These are phyloP conservation scores for Fraxinus greggii DNA, from an alignment of 305 asterid species.

Conservation along the genomic window DNA sequence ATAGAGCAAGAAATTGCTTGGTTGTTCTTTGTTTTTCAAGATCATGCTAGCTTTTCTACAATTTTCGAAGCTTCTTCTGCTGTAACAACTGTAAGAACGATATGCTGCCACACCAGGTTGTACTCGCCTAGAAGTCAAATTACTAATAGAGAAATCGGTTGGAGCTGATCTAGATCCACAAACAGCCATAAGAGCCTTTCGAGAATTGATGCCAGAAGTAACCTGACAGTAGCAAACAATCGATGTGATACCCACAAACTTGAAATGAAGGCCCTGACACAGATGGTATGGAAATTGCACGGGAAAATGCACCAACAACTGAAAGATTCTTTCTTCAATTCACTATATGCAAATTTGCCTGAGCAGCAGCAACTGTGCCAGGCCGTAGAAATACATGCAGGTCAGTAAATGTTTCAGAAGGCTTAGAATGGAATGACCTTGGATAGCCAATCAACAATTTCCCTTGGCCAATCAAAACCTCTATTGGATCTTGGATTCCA, in stretches of 20 bases:
- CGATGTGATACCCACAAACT: constrained; percentile 64
- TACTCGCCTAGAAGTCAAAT: constrained; percentile 32
- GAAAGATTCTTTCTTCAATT: constrained; percentile 56
- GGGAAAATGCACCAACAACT: constrained; percentile 64
- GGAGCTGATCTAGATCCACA: constrained; percentile 42
- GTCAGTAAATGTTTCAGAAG: constrained; percentile 40
- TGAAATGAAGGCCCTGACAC: constrained; percentile 77
- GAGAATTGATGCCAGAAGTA: constrained; percentile 29
- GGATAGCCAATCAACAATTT: constrained; percentile 46
- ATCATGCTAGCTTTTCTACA: constrained; percentile 64
- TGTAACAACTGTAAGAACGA: constrained; percentile 39
- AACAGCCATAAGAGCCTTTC: constrained; percentile 53
- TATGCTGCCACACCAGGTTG: constrained; percentile 40
- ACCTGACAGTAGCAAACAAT: constrained; percentile 35
- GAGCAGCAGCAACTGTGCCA: constrained; percentile 71
- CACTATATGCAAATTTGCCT: constrained; percentile 55
- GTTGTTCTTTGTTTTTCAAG: constrained; percentile 59
- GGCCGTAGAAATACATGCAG: constrained; percentile 53
- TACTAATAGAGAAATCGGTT: constrained; percentile 32
- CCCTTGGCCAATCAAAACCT: constrained; percentile 54
- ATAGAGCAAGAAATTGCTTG: constrained; percentile 57
- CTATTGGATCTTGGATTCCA: constrained; percentile 45
- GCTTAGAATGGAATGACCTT: constrained; percentile 38
- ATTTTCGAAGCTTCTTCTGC: constrained; percentile 39
- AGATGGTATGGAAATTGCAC: constrained; percentile 69